These are phyloP conservation scores for Populus nigra DNA, from an alignment of 345 rosid genomes.

Conservation along the genomic window DNA sequence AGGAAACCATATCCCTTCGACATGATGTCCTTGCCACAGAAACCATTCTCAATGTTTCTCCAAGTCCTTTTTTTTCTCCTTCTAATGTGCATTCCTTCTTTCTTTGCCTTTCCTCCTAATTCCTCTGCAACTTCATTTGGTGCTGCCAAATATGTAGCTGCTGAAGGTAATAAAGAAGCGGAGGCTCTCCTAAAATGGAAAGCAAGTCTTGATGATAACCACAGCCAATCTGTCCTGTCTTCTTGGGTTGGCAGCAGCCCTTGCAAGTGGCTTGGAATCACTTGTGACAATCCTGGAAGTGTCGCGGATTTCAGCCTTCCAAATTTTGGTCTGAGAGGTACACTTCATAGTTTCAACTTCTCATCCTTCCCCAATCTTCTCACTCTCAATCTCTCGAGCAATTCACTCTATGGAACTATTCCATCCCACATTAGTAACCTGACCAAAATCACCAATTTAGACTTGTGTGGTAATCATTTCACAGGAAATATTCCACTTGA, in stretches of 20 bases:
- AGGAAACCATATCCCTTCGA: too few relatives aligned
- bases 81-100: too few relatives aligned
- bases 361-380: constrained; percentile 13
- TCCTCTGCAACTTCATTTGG: background rate
- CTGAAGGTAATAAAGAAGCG: too few relatives aligned
- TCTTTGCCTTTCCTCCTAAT: background rate
- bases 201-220: background rate
- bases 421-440: constrained; percentile 20
- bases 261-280: constrained; percentile 14
- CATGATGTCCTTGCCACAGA: too few relatives aligned
- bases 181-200: too few relatives aligned
- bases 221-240: background rate
- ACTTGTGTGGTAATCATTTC: constrained; percentile 3
- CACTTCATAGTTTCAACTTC: constrained; percentile 17
- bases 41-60: too few relatives aligned
- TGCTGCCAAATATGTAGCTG: too few relatives aligned
- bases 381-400: background rate
- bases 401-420: constrained; percentile 22
- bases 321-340: background rate
- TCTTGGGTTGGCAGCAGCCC: background rate
- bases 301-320: constrained; percentile 10
- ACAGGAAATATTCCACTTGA: constrained; percentile 5
- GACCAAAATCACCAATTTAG: constrained; percentile 13
- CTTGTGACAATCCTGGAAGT: constrained; percentile 2
- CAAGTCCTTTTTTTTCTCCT: too few relatives aligned